Evolutionary conservation across 2,329 filamentous ascomycete genomes (phyloP).

Genomic region (Piedraia hortae): DNA sequence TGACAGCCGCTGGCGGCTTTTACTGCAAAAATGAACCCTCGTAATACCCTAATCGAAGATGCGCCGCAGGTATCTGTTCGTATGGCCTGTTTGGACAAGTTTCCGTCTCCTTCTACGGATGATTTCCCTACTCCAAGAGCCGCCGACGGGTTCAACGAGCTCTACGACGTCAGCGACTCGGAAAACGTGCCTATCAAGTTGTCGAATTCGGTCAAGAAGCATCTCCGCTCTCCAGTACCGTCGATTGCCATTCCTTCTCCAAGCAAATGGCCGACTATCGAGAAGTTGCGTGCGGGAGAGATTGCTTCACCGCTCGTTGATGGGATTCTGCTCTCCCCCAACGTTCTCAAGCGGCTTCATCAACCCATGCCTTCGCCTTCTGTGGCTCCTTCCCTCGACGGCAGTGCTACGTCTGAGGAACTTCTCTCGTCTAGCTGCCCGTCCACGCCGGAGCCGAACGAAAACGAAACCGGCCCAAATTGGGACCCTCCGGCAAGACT

Average conservation of each 20-base stretch:
- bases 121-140: constrained; percentile 29
- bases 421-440: constrained; percentile 61
- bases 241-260: constrained; percentile 31
- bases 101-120: constrained; percentile 20
- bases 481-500: constrained; percentile 36
- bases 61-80: constrained; percentile 14
- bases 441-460: constrained; percentile 40
- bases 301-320: constrained; percentile 21
- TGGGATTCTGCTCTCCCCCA: constrained; percentile 14
- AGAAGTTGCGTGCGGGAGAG: constrained; percentile 19
- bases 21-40: constrained; percentile 19
- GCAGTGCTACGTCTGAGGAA: constrained; percentile 69
- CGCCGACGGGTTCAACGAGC: constrained; percentile 37
- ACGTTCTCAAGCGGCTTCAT: constrained; percentile 41
- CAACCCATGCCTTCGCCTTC: constrained; percentile 32
- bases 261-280: constrained; percentile 27
- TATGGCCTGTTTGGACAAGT: no score
- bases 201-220: constrained; percentile 23
- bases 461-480: constrained; percentile 24
- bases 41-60: constrained; percentile 40
- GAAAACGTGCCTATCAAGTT: constrained; percentile 23
- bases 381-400: constrained; percentile 67
- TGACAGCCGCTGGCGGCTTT: constrained; percentile 11
- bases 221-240: constrained; percentile 22
- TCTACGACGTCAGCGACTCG: constrained; percentile 67